Conservation (phyloP, 1,284 basidiomycete species). For the Cystobasidium sp. region DNA sequence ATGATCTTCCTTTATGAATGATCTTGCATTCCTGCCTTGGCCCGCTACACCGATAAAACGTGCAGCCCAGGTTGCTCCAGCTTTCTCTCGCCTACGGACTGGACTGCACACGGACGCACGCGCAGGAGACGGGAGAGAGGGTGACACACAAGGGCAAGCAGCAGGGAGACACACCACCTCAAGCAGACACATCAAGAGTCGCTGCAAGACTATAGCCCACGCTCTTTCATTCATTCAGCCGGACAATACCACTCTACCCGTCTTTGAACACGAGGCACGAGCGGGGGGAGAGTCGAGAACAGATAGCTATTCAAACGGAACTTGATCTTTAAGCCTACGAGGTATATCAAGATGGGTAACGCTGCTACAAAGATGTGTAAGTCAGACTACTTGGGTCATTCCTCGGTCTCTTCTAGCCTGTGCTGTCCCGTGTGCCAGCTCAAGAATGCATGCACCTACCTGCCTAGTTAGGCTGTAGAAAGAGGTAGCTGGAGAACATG, state of each 20-base stretch:
- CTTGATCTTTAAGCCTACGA: background rate
- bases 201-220: background rate
- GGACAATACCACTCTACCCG: background rate
- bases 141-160: background rate
- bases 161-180: background rate
- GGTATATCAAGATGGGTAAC: conserved; percentile 24
- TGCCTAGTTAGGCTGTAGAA: background rate
- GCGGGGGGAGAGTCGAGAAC: background rate
- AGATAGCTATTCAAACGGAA: background rate
- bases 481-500: background rate
- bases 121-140: conserved; percentile 9
- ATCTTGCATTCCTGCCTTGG: too few species aligned
- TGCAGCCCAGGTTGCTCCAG: too few species aligned
- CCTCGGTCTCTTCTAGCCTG: background rate
- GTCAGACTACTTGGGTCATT: background rate
- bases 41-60: too few species aligned
- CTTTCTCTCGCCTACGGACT: background rate
- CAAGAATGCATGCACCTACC: background rate
- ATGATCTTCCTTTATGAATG: too few species aligned
- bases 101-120: conserved; percentile 7
- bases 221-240: conserved; percentile 11
- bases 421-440: background rate
- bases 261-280: conserved; percentile 10
- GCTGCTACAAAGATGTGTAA: conserved; percentile 39
- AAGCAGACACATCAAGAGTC: background rate